Evolutionary conservation across 345 rosid species (phyloP).

Genomic region (Populus tremula): DNA sequence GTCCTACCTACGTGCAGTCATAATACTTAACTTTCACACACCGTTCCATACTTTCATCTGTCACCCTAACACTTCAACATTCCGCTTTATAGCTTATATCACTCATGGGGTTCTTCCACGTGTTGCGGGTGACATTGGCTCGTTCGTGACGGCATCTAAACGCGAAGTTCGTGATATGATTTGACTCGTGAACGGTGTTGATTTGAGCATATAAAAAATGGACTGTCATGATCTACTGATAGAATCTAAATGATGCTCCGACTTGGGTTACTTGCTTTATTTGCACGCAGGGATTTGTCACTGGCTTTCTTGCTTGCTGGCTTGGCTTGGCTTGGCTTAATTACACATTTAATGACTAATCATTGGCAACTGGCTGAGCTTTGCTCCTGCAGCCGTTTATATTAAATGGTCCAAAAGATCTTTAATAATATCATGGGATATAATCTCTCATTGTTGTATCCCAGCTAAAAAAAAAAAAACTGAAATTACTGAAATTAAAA

Average conservation of each 20-base stretch:
- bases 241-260: slow-evolving; percentile 15
- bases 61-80: background rate
- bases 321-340: background rate
- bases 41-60: background rate
- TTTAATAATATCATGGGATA: too few species aligned
- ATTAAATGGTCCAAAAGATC: too few species aligned
- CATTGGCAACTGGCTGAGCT: too few species aligned
- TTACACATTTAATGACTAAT: background rate
- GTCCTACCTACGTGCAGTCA: background rate
- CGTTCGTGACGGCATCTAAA: slow-evolving; percentile 21
- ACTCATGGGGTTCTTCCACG: slow-evolving; percentile 42
- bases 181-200: slow-evolving; percentile 12
- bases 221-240: slow-evolving; percentile 15
- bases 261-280: slow-evolving; percentile 19
- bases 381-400: too few species aligned
- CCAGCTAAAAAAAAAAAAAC: too few species aligned
- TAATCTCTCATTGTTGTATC: too few species aligned
- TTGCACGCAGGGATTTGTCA: slow-evolving; percentile 23
- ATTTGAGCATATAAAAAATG: background rate
- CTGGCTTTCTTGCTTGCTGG: too few species aligned
- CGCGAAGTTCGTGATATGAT: background rate
- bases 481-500: too few species aligned
- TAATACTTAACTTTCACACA: background rate
- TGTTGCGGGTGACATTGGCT: slow-evolving; percentile 17
- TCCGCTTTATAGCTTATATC: background rate